A percentile compares a stretch with the other conserved stretches of the same genome.
These are phyloP conservation scores for Diplosphaera chodatii DNA, from an alignment of 139 green algal genomes.

Conservation along the genomic window DNA sequence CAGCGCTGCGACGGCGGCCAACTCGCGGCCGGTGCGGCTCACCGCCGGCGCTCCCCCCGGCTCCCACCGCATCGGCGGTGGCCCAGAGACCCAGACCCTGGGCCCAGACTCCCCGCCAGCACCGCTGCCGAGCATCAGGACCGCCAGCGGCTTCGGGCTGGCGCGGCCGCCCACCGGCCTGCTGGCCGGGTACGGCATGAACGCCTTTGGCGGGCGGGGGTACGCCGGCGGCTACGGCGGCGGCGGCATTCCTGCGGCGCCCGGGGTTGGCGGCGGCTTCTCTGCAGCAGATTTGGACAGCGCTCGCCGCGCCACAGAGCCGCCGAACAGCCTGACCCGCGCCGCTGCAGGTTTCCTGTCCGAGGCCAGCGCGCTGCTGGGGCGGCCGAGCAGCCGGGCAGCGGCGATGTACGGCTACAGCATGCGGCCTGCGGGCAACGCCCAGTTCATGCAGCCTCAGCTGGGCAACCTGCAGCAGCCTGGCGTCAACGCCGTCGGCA, in stretches of 20 bases:
- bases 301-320: background rate
- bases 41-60: background rate
- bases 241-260: background rate
- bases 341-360: background rate
- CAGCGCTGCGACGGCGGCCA: too few species aligned
- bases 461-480: background rate
- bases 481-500: too few species aligned
- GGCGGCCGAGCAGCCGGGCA: background rate
- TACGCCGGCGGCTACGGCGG: too few species aligned
- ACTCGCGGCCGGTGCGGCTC: background rate
- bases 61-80: too few species aligned
- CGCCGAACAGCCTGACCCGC: background rate
- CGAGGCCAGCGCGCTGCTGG: background rate
- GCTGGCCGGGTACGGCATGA: too few species aligned
- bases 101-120: too few species aligned
- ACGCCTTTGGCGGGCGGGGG: too few species aligned
- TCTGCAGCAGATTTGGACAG: background rate
- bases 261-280: too few species aligned
- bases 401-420: background rate
- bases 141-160: background rate
- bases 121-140: background rate
- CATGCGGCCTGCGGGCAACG: background rate
- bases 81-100: too few species aligned
- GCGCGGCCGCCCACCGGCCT: too few species aligned
- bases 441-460: too few species aligned